A percentile compares a stretch with the other conserved stretches of the same genome.
Conservation (phyloP, 2,329 filamentous ascomycete genomes). For the Exophiala oligosperma region DNA sequence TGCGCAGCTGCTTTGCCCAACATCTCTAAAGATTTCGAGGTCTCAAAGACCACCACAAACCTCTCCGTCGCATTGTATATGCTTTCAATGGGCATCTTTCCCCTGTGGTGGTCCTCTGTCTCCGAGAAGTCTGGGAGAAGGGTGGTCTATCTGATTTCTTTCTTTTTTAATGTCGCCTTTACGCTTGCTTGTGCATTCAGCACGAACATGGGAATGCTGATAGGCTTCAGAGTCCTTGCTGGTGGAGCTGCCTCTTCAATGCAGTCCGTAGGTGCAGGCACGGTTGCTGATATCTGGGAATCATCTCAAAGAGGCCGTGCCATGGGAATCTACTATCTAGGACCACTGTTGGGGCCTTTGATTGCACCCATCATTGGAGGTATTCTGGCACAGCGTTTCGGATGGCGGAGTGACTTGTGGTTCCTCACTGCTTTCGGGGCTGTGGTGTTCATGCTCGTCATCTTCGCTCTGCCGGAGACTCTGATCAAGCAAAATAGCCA, state of each 20-base stretch:
- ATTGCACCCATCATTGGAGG: constrained; percentile 77
- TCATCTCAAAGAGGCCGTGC: constrained; percentile 68
- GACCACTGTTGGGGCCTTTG: constrained; percentile 72
- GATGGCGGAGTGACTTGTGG: constrained; percentile 78
- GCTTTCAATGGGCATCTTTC: constrained; percentile 80
- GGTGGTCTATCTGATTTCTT: constrained; percentile 76
- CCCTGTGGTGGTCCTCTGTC: constrained; percentile 83
- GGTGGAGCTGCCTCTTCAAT: constrained; percentile 79
- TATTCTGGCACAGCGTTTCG: constrained; percentile 63
- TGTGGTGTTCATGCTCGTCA: constrained; percentile 14
- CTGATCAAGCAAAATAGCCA: no score
- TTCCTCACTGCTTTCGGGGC: constrained; percentile 70
- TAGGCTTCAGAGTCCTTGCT: constrained; percentile 71
- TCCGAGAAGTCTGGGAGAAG: constrained; percentile 70
- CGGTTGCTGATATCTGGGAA: constrained; percentile 80
- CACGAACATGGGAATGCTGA: constrained; percentile 70
- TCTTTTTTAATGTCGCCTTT: constrained; percentile 70
- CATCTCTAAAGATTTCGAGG: constrained; percentile 62
- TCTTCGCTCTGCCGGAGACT: no score
- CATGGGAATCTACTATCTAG: constrained; percentile 83
- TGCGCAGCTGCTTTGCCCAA: constrained; percentile 64
- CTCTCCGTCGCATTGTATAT: constrained; percentile 77
- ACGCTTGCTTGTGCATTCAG: constrained; percentile 69
- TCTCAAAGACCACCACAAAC: constrained; percentile 68
- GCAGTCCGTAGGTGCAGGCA: constrained; percentile 79